Base-by-base conservation (phyloP, 768 basidiomycete species). In the Phaeotremella skinneri region DNA sequence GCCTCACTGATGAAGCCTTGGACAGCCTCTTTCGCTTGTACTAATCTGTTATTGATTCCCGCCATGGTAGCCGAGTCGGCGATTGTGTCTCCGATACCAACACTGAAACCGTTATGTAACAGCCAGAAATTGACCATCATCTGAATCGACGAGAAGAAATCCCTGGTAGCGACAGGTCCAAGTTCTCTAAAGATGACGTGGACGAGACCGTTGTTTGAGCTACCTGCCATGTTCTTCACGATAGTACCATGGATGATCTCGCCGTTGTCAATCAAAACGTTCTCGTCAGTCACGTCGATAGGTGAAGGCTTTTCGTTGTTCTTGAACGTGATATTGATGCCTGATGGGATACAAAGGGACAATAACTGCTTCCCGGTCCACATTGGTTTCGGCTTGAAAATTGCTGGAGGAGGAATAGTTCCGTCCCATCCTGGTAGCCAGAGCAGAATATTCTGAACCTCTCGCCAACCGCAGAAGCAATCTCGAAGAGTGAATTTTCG, bases 381-480 rank as follows among this genome's bases (percentile, higher is more conserved):
- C 17, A 97, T 81, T 2, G 93, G 91, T 72, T 93, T 96, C 0
- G 96, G 96, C 75, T 94, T 96, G 77, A 98, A 80, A 71, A 98
- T 91, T 3, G 91, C 89, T 5, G 96, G 96, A 16, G 86, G 88
- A 0, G 96, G 96, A 0, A 98, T 83, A 16, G 82, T 78, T 17
- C 96, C 96, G 73, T 98, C 93, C 96, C 96, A 99, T 16, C 91
- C 90, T 0, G 93, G 92, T 0, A 97, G 85, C 96, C 96, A 99
- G 1, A 98, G 85, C 16, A 99, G 83, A 75, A 98, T 94, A 69
- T 99, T 97, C 74, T 99, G 94, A 11, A 98, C 92, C 41, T 87
- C 85, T 56, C 85, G 86, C 91, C 91, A 96, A 66, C 98, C 96
- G 74, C 96, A 79, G 80, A 98, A 97, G 17, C 86, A 85, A 73